Conservation (phyloP, 805 yeast species). For the Lipomyces chichibuensis region DNA sequence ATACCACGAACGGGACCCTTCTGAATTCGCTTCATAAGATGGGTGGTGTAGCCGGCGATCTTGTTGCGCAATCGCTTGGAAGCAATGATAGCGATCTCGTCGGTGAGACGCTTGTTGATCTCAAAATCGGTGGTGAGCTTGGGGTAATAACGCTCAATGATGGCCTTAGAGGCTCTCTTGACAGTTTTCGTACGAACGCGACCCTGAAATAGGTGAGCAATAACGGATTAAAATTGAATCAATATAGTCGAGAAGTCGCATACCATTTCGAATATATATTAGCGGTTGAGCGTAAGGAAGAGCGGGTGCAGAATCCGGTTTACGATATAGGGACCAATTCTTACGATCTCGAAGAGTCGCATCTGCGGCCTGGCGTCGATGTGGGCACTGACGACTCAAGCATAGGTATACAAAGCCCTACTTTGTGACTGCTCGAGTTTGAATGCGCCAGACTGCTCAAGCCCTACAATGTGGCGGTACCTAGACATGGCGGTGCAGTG, state of each 20-base stretch:
- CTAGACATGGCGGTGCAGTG: neutral
- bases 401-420: neutral
- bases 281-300: neutral
- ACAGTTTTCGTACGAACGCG: conserved; percentile 99
- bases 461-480: neutral
- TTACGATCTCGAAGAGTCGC: neutral
- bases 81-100: conserved; percentile 98
- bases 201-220: conserved; percentile 63
- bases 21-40: conserved; percentile 99
- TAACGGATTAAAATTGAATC: neutral
- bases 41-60: conserved; percentile 99
- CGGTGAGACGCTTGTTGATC: conserved; percentile 99
- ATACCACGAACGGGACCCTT: conserved; percentile 99
- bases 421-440: neutral
- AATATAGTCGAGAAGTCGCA: neutral
- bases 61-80: conserved; percentile 99
- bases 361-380: neutral
- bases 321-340: neutral
- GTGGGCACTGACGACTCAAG: neutral
- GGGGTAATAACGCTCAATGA: conserved; percentile 99
- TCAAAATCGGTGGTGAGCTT: conserved; percentile 99
- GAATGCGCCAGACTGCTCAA: neutral
- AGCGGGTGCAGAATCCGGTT: neutral
- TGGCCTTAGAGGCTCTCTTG: conserved; percentile 99
- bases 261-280: conserved; percentile 22